These are phyloP conservation scores for Xerocomus spinulosus DNA, from an alignment of 768 basidiomycete species.

Conservation along the genomic window DNA sequence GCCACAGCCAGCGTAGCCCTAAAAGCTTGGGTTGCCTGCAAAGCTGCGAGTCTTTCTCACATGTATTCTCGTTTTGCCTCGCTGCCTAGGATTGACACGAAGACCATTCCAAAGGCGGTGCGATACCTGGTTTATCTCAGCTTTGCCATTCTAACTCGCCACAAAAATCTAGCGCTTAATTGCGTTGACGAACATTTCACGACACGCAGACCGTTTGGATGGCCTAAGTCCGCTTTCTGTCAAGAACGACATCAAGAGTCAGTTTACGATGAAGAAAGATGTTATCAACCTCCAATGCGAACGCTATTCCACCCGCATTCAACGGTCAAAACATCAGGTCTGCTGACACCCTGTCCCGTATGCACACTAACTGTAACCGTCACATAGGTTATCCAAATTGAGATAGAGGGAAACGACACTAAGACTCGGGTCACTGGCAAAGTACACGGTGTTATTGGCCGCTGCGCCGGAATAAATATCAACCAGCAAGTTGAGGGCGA, in stretches of 20 bases:
- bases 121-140: neutral
- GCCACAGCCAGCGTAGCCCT: slow-evolving; percentile 27
- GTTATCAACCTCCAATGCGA: slow-evolving; percentile 32
- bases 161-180: slow-evolving; percentile 34
- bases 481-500: slow-evolving; percentile 14
- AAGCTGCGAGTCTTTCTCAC: slow-evolving; percentile 26
- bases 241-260: slow-evolving; percentile 38
- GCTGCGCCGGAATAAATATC: slow-evolving; percentile 32
- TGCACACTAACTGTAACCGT: neutral
- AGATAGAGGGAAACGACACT: slow-evolving; percentile 4
- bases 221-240: slow-evolving; percentile 42
- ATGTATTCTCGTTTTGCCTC: slow-evolving; percentile 16
- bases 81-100: slow-evolving; percentile 21
- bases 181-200: slow-evolving; percentile 43
- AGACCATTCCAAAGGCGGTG: slow-evolving; percentile 31
- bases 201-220: slow-evolving; percentile 43
- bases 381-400: slow-evolving; percentile 18
- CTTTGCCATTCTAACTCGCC: neutral
- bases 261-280: slow-evolving; percentile 28
- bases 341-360: slow-evolving; percentile 4
- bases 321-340: slow-evolving; percentile 37
- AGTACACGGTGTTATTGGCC: slow-evolving; percentile 32
- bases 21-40: slow-evolving; percentile 45
- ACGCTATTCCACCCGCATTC: slow-evolving; percentile 45
- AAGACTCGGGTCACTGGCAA: slow-evolving; percentile 15